Evolutionary conservation across 805 yeast species (phyloP), one percentile per base, ranked within the genome.

Genomic region (Candida stauntonica): DNA sequence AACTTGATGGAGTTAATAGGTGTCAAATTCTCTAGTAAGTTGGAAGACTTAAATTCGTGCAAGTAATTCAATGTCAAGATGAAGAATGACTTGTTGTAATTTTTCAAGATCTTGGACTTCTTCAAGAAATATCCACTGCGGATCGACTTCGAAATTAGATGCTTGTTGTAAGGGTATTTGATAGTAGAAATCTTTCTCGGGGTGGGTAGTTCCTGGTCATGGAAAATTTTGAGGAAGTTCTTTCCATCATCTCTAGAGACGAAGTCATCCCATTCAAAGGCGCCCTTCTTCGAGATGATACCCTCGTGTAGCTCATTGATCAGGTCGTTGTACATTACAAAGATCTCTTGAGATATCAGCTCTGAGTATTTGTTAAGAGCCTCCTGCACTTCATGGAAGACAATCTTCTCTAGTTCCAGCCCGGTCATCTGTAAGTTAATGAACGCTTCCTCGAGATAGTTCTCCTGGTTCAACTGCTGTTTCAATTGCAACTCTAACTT

Each of bases 211-310:
- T 66, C 60, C 18, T 76, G 75, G 48, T 80, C 78, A 36, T 53
- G 58, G 17, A 41, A 46, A 13, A 54, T 11, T 5, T 41, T 45
- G 4, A 54, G 19, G 17, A 54, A 42, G 33, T 81, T 70, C 54
- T 83, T 83, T 52, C 80, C 77, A 20, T 73, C 63, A 61, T 88
- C 87, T 44, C 81, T 73, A 5, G 73, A 57, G 36, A 89, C 75
- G 47, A 86, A 93, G 17, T 83, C 72, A 45, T 84, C 86, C 96
- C 97, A 91, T 67, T 91, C 98, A 55, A 78, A 77, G 29, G 72
- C 70, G 5, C 91, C 75, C 45, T 83, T 87, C 55, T 83, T 80
- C 26, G 82, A 72, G 39, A 87, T 73, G 41, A 88, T 75, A 3
- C 88, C 88, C 24, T 63, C 53, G 47, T 77, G 81, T 38, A 86